phyloP scores from a whole-genome alignment of 164 flowering plant species.

The Berberis thunbergii region DNA sequence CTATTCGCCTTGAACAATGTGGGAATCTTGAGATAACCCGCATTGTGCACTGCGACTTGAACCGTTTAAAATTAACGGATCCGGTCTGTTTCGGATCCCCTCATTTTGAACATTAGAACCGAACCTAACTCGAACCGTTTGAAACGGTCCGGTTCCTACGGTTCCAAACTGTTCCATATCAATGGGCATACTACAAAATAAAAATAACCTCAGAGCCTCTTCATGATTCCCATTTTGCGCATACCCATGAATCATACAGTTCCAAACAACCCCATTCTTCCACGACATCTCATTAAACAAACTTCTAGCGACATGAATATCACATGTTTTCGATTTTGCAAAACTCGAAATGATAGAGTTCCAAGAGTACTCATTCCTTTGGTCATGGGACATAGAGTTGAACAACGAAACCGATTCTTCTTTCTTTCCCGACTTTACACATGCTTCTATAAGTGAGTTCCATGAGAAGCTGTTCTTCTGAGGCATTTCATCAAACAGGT shows the following conservation, averaged over 20 bases:
- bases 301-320: slow-evolving; percentile 29
- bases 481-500: slow-evolving; percentile 65
- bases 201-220: slow-evolving; percentile 49
- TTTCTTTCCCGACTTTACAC: slow-evolving; percentile 29
- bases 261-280: slow-evolving; percentile 51
- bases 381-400: slow-evolving; percentile 33
- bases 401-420: slow-evolving; percentile 33
- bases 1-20: too few relatives aligned
- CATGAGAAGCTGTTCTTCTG: slow-evolving; percentile 54
- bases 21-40: too few relatives aligned
- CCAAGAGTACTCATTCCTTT: slow-evolving; percentile 60
- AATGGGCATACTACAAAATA: slow-evolving; percentile 22
- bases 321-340: slow-evolving; percentile 25
- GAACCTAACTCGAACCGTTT: too few relatives aligned
- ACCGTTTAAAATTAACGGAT: too few relatives aligned
- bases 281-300: slow-evolving; percentile 57
- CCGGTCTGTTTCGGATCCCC: too few relatives aligned
- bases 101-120: too few relatives aligned
- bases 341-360: slow-evolving; percentile 43
- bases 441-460: slow-evolving; percentile 65
- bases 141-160: slow-evolving; percentile 12
- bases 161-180: slow-evolving; percentile 1
- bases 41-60: too few relatives aligned
- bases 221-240: slow-evolving; percentile 22
- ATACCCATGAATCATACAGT: slow-evolving; percentile 59